phyloP scores from a whole-genome alignment of 495 filamentous ascomycete genomes.

The Alectoria sarmentosa region DNA sequence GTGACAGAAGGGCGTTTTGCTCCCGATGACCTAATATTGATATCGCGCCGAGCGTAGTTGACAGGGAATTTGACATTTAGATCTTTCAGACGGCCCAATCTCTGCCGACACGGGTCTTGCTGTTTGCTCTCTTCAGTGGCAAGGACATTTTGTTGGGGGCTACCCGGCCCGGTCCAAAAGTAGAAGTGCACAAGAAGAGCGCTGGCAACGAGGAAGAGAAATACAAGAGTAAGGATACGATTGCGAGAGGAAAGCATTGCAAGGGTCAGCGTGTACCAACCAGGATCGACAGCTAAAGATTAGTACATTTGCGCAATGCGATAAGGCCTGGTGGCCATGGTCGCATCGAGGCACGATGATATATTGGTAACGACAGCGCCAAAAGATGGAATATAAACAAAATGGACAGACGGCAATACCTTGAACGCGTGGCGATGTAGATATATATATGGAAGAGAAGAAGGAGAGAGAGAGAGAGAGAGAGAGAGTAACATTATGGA shows the following conservation, averaged over 20 bases:
- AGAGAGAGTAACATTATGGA: too few relatives aligned
- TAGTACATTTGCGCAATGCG: background rate
- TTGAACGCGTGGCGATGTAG: background rate
- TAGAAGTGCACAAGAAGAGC: background rate
- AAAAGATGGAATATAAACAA: background rate
- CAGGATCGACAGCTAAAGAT: background rate
- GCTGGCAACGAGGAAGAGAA: background rate
- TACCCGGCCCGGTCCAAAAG: background rate
- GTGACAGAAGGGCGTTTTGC: slow-evolving; percentile 27
- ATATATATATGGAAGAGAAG: background rate
- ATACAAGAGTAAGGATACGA: background rate
- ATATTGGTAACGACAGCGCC: background rate
- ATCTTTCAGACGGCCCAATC: slow-evolving; percentile 10
- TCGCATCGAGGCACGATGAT: background rate
- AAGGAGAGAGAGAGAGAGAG: too few relatives aligned
- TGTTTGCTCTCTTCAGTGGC: background rate
- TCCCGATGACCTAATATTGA: slow-evolving; percentile 24
- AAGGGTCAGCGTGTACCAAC: background rate
- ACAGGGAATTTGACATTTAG: slow-evolving; percentile 13
- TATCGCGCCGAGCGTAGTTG: slow-evolving; percentile 40
- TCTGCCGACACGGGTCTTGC: background rate
- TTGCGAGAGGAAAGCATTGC: background rate
- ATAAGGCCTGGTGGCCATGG: background rate
- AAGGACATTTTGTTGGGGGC: background rate
- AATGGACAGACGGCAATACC: background rate